phyloP scores from a whole-genome alignment of 2,329 filamentous ascomycete genomes.

The Xylaria arbuscula region DNA sequence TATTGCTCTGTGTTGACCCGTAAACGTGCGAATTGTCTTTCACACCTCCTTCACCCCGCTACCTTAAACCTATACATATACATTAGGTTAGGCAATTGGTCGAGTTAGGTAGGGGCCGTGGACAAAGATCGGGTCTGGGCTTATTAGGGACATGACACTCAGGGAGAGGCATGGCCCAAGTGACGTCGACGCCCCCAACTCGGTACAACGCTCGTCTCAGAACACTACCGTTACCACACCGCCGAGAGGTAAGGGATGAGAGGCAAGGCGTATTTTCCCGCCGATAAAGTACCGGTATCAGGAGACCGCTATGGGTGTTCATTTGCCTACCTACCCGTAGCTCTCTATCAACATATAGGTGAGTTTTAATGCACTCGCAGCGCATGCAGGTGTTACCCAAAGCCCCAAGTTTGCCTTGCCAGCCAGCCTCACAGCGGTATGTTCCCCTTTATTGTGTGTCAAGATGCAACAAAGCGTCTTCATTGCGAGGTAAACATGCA shows the following conservation, averaged over 20 bases:
- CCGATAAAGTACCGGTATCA: not conserved
- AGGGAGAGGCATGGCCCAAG: not conserved
- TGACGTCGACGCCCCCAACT: not conserved
- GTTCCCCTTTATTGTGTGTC: conserved; percentile 13
- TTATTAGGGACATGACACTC: not conserved
- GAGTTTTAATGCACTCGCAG: not conserved
- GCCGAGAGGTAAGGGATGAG: conserved; percentile 2
- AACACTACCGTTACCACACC: conserved; percentile 6
- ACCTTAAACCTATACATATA: not conserved
- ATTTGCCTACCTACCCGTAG: not conserved
- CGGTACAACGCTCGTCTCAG: not conserved
- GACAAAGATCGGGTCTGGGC: not conserved
- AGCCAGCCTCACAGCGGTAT: conserved; percentile 15
- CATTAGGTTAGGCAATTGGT: too few species aligned
- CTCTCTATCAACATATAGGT: not conserved
- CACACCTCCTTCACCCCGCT: not conserved
- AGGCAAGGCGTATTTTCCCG: conserved; percentile 25
- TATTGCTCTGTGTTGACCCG: not conserved
- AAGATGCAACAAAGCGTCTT: conserved; percentile 14
- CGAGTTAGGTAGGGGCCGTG: not conserved
- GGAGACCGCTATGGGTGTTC: conserved; percentile 1
- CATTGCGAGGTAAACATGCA: conserved; percentile 6
- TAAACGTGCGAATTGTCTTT: not conserved
- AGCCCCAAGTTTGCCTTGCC: conserved; percentile 5
- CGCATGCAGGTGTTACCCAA: not conserved